phyloP scores from a whole-genome alignment of 2,329 filamentous ascomycete species.

The Trichoderma gracile region DNA sequence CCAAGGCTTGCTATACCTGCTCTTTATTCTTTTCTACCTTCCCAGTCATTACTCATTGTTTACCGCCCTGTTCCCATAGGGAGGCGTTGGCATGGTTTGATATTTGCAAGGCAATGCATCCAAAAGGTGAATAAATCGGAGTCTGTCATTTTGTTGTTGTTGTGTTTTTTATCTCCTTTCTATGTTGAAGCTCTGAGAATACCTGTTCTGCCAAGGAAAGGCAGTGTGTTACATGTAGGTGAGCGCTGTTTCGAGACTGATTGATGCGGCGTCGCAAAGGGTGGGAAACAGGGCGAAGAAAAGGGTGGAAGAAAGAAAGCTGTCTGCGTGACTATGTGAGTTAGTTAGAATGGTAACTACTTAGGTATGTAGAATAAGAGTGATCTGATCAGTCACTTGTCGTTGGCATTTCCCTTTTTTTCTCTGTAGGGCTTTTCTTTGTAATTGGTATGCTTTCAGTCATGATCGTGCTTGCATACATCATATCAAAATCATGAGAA shows the following conservation, averaged over 20 bases:
- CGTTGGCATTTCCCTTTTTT: neutral
- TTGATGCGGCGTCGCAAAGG: no score
- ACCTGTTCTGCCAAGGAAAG: neutral
- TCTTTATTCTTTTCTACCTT: neutral
- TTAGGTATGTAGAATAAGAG: constrained; percentile 4
- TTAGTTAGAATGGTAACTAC: constrained; percentile 1
- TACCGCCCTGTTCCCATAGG: neutral
- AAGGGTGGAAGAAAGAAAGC: neutral
- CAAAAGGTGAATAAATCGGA: constrained; percentile 17
- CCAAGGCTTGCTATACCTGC: neutral
- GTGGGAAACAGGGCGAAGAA: no score
- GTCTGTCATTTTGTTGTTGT: neutral
- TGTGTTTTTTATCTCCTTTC: neutral
- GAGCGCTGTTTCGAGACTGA: neutral
- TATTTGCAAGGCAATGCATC: constrained; percentile 3
- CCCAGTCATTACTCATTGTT: neutral
- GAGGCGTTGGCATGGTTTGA: constrained; percentile 17
- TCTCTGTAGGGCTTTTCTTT: no score
- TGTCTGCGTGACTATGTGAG: neutral
- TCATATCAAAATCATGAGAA: no score
- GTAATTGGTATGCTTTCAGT: no score
- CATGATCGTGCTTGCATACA: no score
- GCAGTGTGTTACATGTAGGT: neutral
- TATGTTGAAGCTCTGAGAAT: neutral
- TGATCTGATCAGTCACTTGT: neutral